Percentiles rank a stretch among this genome's conserved stretches.
phyloP scores from a whole-genome alignment of 208 protist genomes.

The Angomonas ambiguus region DNA sequence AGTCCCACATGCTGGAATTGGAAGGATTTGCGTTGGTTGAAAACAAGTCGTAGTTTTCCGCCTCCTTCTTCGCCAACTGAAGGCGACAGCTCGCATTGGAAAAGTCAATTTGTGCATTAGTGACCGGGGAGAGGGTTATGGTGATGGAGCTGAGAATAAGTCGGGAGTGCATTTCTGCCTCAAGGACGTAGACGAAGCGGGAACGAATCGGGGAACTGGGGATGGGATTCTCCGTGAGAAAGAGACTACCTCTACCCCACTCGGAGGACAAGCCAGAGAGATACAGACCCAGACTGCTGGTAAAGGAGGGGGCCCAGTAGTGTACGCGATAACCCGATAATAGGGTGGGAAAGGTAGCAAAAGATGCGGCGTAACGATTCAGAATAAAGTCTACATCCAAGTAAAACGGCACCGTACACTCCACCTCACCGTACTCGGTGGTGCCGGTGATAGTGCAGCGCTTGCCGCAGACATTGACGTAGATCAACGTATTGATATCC shows the following conservation, averaged over 20 bases:
- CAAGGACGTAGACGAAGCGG: constrained; percentile 17
- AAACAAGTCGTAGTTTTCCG: constrained; percentile 17
- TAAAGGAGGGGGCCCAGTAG: neutral
- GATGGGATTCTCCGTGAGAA: constrained; percentile 3
- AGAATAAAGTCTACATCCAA: constrained; percentile 27
- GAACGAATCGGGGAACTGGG: neutral
- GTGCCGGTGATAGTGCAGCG: constrained; percentile 21
- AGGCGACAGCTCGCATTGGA: constrained; percentile 21
- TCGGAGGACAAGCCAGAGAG: neutral
- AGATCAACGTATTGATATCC: constrained; percentile 8
- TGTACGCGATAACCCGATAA: constrained; percentile 15
- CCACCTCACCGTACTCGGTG: constrained; percentile 19
- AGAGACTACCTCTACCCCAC: neutral
- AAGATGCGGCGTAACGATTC: constrained; percentile 4
- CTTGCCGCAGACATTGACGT: constrained; percentile 31
- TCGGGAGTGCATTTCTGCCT: constrained; percentile 28
- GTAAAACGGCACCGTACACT: constrained; percentile 27
- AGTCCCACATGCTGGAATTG: constrained; percentile 23
- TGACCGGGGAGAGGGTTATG: constrained; percentile 19
- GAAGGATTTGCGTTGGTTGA: constrained; percentile 2
- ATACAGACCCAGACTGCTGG: neutral
- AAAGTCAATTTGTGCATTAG: constrained; percentile 17
- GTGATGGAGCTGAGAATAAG: constrained; percentile 25
- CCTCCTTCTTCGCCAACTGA: constrained; percentile 16
- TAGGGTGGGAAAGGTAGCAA: constrained; percentile 16